Evolutionary conservation across 768 basidiomycete genomes (phyloP), one percentile per base, ranked within the genome.

Genomic region (Boletus speciosus): DNA sequence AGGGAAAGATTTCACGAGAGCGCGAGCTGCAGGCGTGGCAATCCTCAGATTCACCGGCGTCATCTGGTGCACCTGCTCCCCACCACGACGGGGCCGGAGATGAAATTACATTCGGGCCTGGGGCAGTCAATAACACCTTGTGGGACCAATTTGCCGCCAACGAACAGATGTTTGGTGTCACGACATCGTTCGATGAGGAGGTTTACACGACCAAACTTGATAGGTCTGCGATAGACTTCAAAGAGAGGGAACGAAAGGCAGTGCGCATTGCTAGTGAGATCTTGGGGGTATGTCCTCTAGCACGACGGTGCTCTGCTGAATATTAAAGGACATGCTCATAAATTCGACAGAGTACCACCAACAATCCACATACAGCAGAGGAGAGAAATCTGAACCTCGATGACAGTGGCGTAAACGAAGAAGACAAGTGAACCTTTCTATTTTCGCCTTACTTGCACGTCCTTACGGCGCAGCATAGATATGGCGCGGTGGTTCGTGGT

Each of bases 101-200:
- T 65, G 89, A 90, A 32, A 54, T 81, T 52, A 90, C 88, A 0
- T 92, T 91, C 61, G 87, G 84, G 5, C 65, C 78, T 15, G 78
- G 78, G 11, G 71, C 78, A 15, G 69, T 61, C n/a, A 62, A 62
- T 41, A 74, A 72, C 54, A 66, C 72, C 29, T 65, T 76, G 2
- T 94, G 95, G 92, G 94, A 99, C 71, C 93, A 97, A 71, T 99
- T 96, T 63, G 86, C 85, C 19, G 91, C 78, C 39, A 99, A 98
- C 71, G 96, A 98, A 72, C 79, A 88, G 62, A 78, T 92, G 51
- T 98, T 97, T 66, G 97, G 97, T 23, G 85, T 96, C 57, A 93
- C 79, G 64, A 93, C 93, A 9, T 83, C 82, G 61, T 99, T 92
- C 71, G 88, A 96, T 64, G 97, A 99, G 74, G 90, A 96, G 53